Conservation (phyloP, 441 rosid genomes). For the Lepidium campestre region DNA sequence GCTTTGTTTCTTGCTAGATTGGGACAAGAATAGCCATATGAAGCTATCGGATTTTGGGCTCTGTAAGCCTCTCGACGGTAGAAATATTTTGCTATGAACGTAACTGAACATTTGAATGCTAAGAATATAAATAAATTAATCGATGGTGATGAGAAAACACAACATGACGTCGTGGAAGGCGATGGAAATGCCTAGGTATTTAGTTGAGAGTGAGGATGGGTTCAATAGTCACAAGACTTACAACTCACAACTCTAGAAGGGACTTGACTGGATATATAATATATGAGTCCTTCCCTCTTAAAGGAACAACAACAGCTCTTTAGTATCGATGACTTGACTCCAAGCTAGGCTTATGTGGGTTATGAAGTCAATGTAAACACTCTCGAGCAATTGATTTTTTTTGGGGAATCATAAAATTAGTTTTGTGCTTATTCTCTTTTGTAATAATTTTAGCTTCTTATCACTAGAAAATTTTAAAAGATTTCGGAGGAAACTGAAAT, state of each 20-base stretch:
- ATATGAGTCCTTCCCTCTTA: slow-evolving; percentile 64
- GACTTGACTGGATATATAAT: slow-evolving; percentile 51
- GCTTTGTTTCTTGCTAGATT: slow-evolving; percentile 46
- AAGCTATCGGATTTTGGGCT: slow-evolving; percentile 99
- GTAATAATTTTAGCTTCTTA: slow-evolving; percentile 42
- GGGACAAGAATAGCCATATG: slow-evolving; percentile 89
- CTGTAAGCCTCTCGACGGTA: slow-evolving; percentile 93
- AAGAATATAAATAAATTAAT: slow-evolving; percentile 64
- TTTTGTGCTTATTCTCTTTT: slow-evolving; percentile 11
- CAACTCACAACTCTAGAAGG: slow-evolving; percentile 47
- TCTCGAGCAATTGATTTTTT: neutral
- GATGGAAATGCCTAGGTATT: slow-evolving; percentile 91
- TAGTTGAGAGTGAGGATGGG: slow-evolving; percentile 53
- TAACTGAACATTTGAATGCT: slow-evolving; percentile 67
- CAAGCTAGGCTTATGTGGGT: slow-evolving; percentile 62
- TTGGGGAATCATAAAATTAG: neutral
- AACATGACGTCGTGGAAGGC: slow-evolving; percentile 53
- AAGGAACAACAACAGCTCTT: slow-evolving; percentile 76
- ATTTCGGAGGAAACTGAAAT: slow-evolving; percentile 44
- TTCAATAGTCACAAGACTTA: slow-evolving; percentile 43
- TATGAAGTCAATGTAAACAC: slow-evolving; percentile 50
- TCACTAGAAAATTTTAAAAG: slow-evolving; percentile 73
- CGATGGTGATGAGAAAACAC: slow-evolving; percentile 63
- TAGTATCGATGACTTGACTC: slow-evolving; percentile 74
- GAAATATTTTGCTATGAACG: slow-evolving; percentile 61